A percentile compares a stretch with the other conserved stretches of the same genome.
These are phyloP conservation scores for Liquidambar formosana DNA, from an alignment of 164 flowering plant genomes.

Conservation along the genomic window DNA sequence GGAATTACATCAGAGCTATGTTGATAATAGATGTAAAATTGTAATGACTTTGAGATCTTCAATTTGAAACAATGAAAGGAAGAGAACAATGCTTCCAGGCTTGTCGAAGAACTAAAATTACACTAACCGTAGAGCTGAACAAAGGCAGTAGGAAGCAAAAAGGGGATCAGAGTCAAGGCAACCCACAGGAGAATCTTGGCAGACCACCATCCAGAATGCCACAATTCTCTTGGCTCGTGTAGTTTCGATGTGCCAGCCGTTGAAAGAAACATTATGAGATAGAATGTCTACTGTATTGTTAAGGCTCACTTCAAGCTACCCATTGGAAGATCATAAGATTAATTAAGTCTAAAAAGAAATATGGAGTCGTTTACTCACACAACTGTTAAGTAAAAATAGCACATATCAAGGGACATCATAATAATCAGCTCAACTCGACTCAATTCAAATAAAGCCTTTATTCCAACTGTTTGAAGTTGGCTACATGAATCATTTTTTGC, in stretches of 20 bases:
- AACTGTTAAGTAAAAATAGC: too few species aligned
- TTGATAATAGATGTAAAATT: not conserved
- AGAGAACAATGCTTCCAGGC: not conserved
- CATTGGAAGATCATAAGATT: not conserved
- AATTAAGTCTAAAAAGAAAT: not conserved
- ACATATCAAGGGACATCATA: too few species aligned
- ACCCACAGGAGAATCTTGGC: conserved; percentile 57
- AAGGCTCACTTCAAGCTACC: conserved; percentile 29
- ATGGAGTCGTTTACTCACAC: not conserved
- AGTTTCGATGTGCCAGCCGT: conserved; percentile 73
- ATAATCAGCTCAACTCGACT: too few species aligned
- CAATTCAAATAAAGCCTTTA: too few species aligned
- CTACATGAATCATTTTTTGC: too few species aligned
- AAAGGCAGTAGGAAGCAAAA: conserved; percentile 56
- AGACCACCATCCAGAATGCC: conserved; percentile 97
- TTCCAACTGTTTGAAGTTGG: too few species aligned
- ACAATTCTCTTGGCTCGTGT: conserved; percentile 47
- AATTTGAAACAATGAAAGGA: not conserved
- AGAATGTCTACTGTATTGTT: conserved; percentile 55
- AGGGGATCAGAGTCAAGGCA: conserved; percentile 50
- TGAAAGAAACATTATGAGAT: conserved; percentile 71
- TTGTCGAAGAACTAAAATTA: too few species aligned
- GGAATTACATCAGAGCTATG: conserved; percentile 10
- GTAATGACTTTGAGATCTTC: not conserved
- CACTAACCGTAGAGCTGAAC: conserved; percentile 78